Base-by-base conservation (phyloP, 1,284 basidiomycete species). In the Moesziomyces antarcticus region DNA sequence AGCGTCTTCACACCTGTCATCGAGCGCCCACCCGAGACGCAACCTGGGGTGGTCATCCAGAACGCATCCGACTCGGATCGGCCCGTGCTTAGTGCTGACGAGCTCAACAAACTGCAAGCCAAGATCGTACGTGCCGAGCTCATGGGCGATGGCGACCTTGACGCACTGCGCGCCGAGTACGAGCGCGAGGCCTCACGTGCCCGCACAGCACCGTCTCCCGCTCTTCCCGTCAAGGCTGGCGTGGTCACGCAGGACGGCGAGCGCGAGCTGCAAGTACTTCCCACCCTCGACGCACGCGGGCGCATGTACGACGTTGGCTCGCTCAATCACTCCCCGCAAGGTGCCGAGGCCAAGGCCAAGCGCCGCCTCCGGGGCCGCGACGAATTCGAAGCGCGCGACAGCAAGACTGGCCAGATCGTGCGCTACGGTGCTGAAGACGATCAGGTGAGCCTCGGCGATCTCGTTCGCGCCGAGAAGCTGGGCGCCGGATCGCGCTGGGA, bases 41-140 rank as follows among this genome's bases (percentile, higher is more conserved):
- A 14, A 25, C 41, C 56, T 18, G 70, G 60, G 24, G 48, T 64
- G 1, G 50, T 63, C 22, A 8, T 64, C 14, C 58, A 66, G 25
- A 52, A 60, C 27, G 56, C 53, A 7, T 37, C 44, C 37, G 54
- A 68, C 20, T 73, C 70, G 0, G 62, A 66, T 44, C 41, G 60
- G 3, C 61, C 65, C 33, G 47, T 70, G 25, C 69, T 88, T 54
- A 84, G 85, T 0, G 80, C 85, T 9, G 85, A 85, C 40, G 92
- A 91, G 37, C 87, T 99, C 44, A 99, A 99, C 85, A 92, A 91
- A 79, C 86, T 99, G 1, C 95, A 98, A 85, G 97, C 96, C 8
- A 91, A 91, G 75, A 94, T 97, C 1, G 86, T 99, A 18, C 90
- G 93, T 20, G 94, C 96, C 10, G 96, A 93, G 84, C 87, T 99